Conservation (phyloP, 1,139 yeast species). For the Meyerozyma smithsonii region DNA sequence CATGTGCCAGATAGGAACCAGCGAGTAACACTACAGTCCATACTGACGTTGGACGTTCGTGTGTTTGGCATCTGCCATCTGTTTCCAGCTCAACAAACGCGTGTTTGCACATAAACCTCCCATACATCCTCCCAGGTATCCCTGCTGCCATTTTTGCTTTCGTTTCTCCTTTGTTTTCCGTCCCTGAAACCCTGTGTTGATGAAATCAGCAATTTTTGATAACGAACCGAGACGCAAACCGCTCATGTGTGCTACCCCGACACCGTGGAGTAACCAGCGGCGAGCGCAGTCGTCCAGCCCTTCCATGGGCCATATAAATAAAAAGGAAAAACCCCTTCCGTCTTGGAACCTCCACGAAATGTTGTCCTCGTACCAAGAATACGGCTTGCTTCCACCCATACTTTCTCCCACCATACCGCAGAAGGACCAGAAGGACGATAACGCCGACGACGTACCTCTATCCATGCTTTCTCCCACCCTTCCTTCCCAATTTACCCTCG, state of each 20-base stretch:
- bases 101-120: too few species aligned
- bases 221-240: conserved; percentile 13
- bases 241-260: neutral
- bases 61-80: too few species aligned
- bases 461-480: conserved; percentile 34
- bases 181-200: conserved; percentile 10
- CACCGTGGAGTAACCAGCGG: neutral
- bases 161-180: too few species aligned
- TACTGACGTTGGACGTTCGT: too few species aligned
- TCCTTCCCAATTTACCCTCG: conserved; percentile 24
- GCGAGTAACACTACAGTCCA: too few species aligned
- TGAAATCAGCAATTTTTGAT: conserved; percentile 38
- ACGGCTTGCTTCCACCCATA: conserved; percentile 35
- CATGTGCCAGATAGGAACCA: too few species aligned
- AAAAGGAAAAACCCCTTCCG: conserved; percentile 4
- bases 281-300: conserved; percentile 16
- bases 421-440: conserved; percentile 10
- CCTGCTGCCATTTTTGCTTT: too few species aligned
- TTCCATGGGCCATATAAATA: conserved; percentile 8
- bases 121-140: too few species aligned
- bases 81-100: too few species aligned
- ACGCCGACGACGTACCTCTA: conserved; percentile 21
- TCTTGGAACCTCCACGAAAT: conserved; percentile 42
- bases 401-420: conserved; percentile 41
- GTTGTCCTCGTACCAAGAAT: conserved; percentile 29